Base-by-base conservation (phyloP, 2,329 filamentous ascomycete species). In the Exophiala mesophila region DNA sequence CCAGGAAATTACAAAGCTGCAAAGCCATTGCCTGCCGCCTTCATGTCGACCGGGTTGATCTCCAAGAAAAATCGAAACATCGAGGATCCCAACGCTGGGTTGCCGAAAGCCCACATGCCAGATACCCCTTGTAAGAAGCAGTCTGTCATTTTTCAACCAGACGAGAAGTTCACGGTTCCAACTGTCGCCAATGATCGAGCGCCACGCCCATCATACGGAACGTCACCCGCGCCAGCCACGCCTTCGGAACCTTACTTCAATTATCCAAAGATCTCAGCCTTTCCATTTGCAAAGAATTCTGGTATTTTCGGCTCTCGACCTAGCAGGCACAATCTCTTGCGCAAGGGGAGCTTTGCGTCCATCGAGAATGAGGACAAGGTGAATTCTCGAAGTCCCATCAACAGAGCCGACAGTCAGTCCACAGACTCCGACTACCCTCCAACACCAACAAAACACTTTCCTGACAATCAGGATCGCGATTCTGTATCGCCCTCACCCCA, bases 51-150 rank as follows among this genome's bases (percentile, higher is more conserved):
- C 1, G 89, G 90, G 1, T 71, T 98, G 19, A 83, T 98, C 40
- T 96, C 92, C 8, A 98, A 98, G 68, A 86, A 94, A 63, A 94
- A 92, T 58, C 82, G 86, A 44, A 82, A 86, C 61, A 77, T 82
- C 0, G 87, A 96, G 54, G 77, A 87, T 38, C 76, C 63, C 52
- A 66, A 70, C 58, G 65, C 68, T 53, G 70, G 69, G 17, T 67
- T 67, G 19, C 75, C 74, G 63, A 80, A 83, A 59, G 69, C 78
- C 57, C 75, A 77, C 20, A 89, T 94, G 73, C 90, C 92, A 1
- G 92, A 97, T 60, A 98, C 92, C 1, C 92, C 92, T 1, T 97
- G 92, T 66, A 98, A 97, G 70, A 88, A 92, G 60, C 82, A 84
- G 39, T 71, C 74, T 3, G 82, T 79, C 53, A 68, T 83, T 44